Base-by-base conservation (phyloP, 139 green algal species). In the Zygnema circumcarinatum region DNA sequence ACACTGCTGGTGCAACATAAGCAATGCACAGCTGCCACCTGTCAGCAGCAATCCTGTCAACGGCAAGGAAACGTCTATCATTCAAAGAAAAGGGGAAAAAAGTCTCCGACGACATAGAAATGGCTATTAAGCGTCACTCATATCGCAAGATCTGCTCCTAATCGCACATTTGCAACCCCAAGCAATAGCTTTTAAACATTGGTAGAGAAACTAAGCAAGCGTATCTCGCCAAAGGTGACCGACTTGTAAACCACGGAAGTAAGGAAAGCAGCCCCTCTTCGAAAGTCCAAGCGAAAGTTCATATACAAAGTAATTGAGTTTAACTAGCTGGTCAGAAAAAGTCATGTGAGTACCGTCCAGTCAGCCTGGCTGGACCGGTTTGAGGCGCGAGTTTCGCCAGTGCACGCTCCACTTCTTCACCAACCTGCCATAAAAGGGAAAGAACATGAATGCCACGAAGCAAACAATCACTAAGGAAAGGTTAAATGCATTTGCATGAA, bases 341-440 rank as follows among this genome's bases (percentile, higher is more conserved):
- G 16, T 62, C 16, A 62, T 25, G 7, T 62, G 47, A 62, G 7
- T 16, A 62, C 47, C 47, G 7, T 62, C 7, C 47, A 62, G 47
- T 62, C 47, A 16, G 47, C 16, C 47, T 16, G 16, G 47, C 16
- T 7, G 47, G 16, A 62, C 47, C 47, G 35, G 7, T 41, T 78
- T 3, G 11, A 7, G 80, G 80, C 3, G 47, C 47, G 3, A 78
- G 80, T 52, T 79, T 78, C 20, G 80, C 80, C 20, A 86, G 80
- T 32, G 80, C 80, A 33, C 32, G n/a, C 52, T 86, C 80, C 32
- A 86, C 53, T 69, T 86, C 80, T 2, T 86, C 80, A 1, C 52
- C 80, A 1, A 86, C 80, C 80, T 86, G 53, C 3, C 2, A 42
- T 73, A 52, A 52, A n/a, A n/a, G n/a, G 38, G 21, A 62, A 74